Evolutionary conservation across 2,329 filamentous ascomycete genomes (phyloP).

Genomic region (Chaetomiaceae sp.): DNA sequence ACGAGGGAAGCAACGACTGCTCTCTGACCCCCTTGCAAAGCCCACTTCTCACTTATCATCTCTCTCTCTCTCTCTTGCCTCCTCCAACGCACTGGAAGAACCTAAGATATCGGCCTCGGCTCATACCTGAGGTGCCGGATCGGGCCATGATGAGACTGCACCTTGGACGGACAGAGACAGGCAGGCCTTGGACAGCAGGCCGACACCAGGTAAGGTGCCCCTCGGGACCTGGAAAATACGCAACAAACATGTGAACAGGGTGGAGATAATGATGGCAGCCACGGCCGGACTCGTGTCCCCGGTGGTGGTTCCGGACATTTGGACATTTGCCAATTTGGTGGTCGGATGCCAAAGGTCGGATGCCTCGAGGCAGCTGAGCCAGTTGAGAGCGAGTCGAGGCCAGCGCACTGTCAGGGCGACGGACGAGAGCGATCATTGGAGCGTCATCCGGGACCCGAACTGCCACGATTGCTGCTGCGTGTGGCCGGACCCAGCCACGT

Average conservation of each 20-base stretch:
- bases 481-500: background rate
- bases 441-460: slow-evolving; percentile 3
- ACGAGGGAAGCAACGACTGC: background rate
- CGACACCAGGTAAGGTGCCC: background rate
- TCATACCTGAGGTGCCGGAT: background rate
- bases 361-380: too few relatives aligned
- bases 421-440: slow-evolving; percentile 2
- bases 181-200: too few relatives aligned
- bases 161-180: too few relatives aligned
- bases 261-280: background rate
- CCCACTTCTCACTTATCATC: too few relatives aligned
- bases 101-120: too few relatives aligned
- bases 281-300: background rate
- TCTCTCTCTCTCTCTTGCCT: too few relatives aligned
- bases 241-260: background rate
- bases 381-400: too few relatives aligned
- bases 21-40: too few relatives aligned
- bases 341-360: too few relatives aligned
- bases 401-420: background rate
- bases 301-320: background rate
- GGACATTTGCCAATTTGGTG: too few relatives aligned
- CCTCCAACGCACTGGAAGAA: too few relatives aligned
- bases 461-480: slow-evolving; percentile 15
- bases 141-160: background rate
- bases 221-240: too few relatives aligned